These are phyloP conservation scores for Eucalyptus marginata DNA, from an alignment of 345 rosid genomes.

Conservation along the genomic window DNA sequence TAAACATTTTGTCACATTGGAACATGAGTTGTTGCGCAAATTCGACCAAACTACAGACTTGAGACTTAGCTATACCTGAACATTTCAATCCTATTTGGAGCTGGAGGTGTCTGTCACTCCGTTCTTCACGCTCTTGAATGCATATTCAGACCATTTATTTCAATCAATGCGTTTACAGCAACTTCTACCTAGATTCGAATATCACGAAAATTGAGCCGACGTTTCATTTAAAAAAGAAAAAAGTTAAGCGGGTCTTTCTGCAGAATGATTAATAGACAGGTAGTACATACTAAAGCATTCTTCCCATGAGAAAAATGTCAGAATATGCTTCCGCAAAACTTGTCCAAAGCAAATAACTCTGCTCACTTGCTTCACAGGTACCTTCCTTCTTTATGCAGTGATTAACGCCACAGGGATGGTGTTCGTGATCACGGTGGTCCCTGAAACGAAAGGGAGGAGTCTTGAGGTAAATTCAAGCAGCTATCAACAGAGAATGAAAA, in stretches of 20 bases:
- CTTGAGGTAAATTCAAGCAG: slow-evolving; percentile 1
- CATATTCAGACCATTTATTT: background rate
- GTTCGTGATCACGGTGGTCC: background rate
- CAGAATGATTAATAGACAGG: background rate
- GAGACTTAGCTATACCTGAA: background rate
- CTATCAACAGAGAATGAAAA: background rate
- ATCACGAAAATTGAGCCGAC: background rate
- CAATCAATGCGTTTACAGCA: background rate
- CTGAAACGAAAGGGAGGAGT: slow-evolving; percentile 1
- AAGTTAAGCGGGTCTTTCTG: background rate
- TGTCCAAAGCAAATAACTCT: background rate
- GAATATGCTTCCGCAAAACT: background rate
- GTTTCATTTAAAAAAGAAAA: background rate
- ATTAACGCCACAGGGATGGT: background rate
- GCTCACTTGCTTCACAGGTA: slow-evolving; percentile 8
- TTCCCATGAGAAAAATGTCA: no score
- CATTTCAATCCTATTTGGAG: background rate
- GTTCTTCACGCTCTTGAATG: background rate
- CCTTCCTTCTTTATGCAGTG: background rate
- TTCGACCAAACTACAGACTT: background rate
- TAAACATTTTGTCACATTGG: background rate
- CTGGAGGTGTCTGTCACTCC: background rate
- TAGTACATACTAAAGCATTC: background rate
- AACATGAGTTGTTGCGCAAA: background rate
- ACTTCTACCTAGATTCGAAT: background rate